Evolutionary conservation across 2,329 filamentous ascomycete genomes (phyloP), one percentile per base, ranked within the genome.

Genomic region (Paecilomyces niveus): DNA sequence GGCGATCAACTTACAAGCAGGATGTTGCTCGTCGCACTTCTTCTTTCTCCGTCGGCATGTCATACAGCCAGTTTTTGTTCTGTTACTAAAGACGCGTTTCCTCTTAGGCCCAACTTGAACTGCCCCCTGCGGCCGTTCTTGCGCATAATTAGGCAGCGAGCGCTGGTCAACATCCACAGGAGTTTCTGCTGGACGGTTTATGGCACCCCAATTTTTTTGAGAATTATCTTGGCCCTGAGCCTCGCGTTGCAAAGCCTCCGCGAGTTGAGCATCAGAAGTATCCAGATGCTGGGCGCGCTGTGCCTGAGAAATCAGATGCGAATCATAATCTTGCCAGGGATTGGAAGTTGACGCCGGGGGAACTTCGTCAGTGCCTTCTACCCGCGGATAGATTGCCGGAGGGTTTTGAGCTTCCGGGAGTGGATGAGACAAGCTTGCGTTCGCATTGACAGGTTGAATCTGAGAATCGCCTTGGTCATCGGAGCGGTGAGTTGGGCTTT

Each of bases 21-120:
- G 94, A 73, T 96, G 95, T 57, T 84, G 84, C 78, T 97, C 94
- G 71, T 97, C 93, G 70, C 94, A 97, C 76, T 97, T 97, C 85
- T 97, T 97, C 83, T 97, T 97, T 59, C 93, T 84, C 70, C 85
- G 85, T 60, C 93, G 84, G 72, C 93, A 97, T 5, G 93, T 97
- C 75, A 96, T 85, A 73, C 93, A 97, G 32, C 92, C 92, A 9
- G 92, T 97, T 77, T 97, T 97, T 21, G 93, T 97, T 59, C 93
- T 84, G 74, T 97, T 96, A 77, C 91, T 96, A 69, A 97, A 97
- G 69, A 80, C 76, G 21, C 79, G 73, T 60, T 81, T 81, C 59
- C 79, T 72, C 63, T 80, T 76, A 13, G 73, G 70, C 59, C 75
- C 69, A 57, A 74, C 65, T 68, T 76, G 72, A 59, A 74, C 65